Conservation (phyloP, 805 yeast genomes). For the Saturnispora hagleri region DNA sequence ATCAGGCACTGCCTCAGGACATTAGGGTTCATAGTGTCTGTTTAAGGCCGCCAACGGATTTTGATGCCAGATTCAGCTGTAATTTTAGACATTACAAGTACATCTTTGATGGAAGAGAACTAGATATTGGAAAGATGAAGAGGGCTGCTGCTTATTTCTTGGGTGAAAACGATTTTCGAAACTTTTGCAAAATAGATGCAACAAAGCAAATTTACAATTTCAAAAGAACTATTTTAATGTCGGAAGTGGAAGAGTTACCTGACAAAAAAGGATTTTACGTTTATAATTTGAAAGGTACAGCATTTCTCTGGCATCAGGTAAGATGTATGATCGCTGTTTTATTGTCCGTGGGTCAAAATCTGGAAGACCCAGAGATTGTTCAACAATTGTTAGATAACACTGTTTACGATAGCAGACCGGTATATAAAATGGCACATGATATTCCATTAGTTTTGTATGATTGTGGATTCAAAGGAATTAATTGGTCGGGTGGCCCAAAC, state of each 20-base stretch:
- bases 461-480: constrained; percentile 56
- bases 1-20: constrained; percentile 71
- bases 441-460: constrained; percentile 80
- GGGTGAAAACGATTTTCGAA: constrained; percentile 86
- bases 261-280: constrained; percentile 39
- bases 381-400: constrained; percentile 48
- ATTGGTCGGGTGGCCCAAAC: constrained; percentile 43
- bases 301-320: constrained; percentile 97
- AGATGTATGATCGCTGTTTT: constrained; percentile 87
- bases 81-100: constrained; percentile 78
- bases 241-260: constrained; percentile 17
- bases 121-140: constrained; percentile 61
- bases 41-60: constrained; percentile 69
- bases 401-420: constrained; percentile 56
- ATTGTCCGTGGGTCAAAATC: constrained; percentile 69
- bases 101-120: constrained; percentile 46
- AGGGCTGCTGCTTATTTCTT: constrained; percentile 51
- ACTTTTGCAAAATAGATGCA: constrained; percentile 91
- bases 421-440: constrained; percentile 84
- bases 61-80: constrained; percentile 93
- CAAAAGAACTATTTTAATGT: constrained; percentile 46
- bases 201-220: constrained; percentile 84
- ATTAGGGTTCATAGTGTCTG: constrained; percentile 77
- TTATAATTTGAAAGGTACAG: constrained; percentile 76
- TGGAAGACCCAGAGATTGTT: constrained; percentile 54